Conservation (phyloP, 108 stramenopile species). For the Conticribra guillardii region DNA sequence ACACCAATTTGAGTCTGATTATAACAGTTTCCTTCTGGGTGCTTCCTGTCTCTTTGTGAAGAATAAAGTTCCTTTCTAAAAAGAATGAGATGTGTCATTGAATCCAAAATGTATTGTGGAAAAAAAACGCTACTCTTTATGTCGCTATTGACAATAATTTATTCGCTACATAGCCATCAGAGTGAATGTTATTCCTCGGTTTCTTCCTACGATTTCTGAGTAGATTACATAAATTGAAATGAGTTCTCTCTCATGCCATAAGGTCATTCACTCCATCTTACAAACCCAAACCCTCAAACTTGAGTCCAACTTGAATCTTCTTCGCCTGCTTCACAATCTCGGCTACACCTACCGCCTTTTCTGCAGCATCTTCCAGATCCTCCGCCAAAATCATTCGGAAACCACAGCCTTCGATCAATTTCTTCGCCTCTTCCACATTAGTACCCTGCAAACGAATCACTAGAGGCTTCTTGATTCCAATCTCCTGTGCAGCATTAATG, state of each 20-base stretch:
- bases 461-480: conserved; percentile 79
- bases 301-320: conserved; percentile 71
- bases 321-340: conserved; percentile 76
- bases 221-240: too few species aligned
- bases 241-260: not conserved
- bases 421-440: conserved; percentile 72
- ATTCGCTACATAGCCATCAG: too few species aligned
- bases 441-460: conserved; percentile 85
- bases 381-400: conserved; percentile 76
- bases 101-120: too few species aligned
- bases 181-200: too few species aligned
- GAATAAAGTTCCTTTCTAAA: too few species aligned
- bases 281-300: conserved; percentile 71
- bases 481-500: conserved; percentile 69
- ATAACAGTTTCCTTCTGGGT: too few species aligned
- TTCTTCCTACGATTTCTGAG: too few species aligned
- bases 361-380: conserved; percentile 89
- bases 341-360: conserved; percentile 85
- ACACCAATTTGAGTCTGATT: too few species aligned
- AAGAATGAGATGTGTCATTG: too few species aligned
- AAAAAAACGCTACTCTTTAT: too few species aligned
- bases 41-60: too few species aligned
- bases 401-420: conserved; percentile 69
- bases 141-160: too few species aligned
- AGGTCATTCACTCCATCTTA: conserved; percentile 19